Conservation (phyloP, 345 rosid genomes). For the Cardamine chenopodiifolia region DNA sequence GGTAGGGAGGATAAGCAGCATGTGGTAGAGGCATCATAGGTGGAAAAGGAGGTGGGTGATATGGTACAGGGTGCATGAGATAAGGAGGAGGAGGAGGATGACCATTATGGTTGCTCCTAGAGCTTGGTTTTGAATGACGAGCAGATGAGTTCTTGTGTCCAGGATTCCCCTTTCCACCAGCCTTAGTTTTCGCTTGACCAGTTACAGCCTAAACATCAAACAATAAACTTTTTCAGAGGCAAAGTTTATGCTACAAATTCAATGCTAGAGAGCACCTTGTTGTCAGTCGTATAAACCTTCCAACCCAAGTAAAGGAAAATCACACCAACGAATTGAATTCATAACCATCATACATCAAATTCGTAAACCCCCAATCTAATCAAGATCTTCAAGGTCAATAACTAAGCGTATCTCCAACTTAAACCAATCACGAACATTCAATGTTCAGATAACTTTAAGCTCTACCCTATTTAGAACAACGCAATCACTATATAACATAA, state of each 20-base stretch:
- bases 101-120: slow-evolving; percentile 59
- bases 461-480: not conserved
- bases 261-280: not conserved
- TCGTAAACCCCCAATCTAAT: not conserved
- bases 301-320: slow-evolving; percentile 1
- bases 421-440: slow-evolving; percentile 7
- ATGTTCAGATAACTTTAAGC: not conserved
- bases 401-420: not conserved
- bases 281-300: not conserved
- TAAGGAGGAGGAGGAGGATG: slow-evolving; percentile 47
- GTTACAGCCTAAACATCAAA: slow-evolving; percentile 51
- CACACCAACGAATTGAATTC: slow-evolving; percentile 6
- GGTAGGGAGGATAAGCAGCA: slow-evolving; percentile 66
- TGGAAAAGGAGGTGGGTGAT: slow-evolving; percentile 61
- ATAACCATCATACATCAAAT: slow-evolving; percentile 21
- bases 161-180: slow-evolving; percentile 57
- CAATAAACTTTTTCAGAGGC: not conserved
- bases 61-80: slow-evolving; percentile 53
- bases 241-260: not conserved
- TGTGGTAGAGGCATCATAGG: slow-evolving; percentile 69
- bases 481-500: not conserved
- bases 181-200: slow-evolving; percentile 62
- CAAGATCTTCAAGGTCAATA: not conserved
- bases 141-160: slow-evolving; percentile 55
- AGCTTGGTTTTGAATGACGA: slow-evolving; percentile 66